Base-by-base conservation (phyloP, 2,329 filamentous ascomycete species). In the Cladophialophora exuberans region DNA sequence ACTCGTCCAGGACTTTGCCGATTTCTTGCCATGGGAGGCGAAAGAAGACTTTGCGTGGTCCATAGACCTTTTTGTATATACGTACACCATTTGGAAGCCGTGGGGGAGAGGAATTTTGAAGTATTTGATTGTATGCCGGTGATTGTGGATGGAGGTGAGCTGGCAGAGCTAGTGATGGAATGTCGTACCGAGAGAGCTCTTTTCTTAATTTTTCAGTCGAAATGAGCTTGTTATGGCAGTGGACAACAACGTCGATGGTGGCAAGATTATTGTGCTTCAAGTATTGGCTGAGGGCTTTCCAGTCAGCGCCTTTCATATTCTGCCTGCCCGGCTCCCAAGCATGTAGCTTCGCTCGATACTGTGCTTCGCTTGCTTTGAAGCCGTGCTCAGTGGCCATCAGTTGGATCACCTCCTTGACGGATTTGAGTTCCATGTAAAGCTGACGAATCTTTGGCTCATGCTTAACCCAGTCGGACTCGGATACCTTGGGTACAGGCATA, bases 301-400 rank as follows among this genome's bases (percentile, higher is more conserved):
- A 49, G 33, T 38, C 13, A n/a, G 28, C 23, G 7, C 33, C 15
- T 18, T 28, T 39, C n/a, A 9, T n/a, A 13, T 49, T 49, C 15
- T 49, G n/a, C n/a, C n/a, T 49, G 3, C 6, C 15, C 15, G 39
- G 3, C 2, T 13, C 5, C 46, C 46, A 49, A 2, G 11, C 33
- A n/a, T 30, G 18, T 11, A 49, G 35, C 33, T 39, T 15, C 31
- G 33, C 39, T 35, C 28, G 38, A n/a, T 49, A 49, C n/a, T 49
- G 46, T 2, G 46, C 7, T 17, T 31, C 26, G 33, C 46, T 49
- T 49, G 46, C 33, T 6, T 18, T 10, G 22, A 49, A 49, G 46
- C 23, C 10, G 30, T 28, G 6, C 2, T 22, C 15, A 5, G 7
- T 28, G 15, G 46, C 35, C 33, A 49, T 49, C 23, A 26, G 31